Conservation (phyloP, 179 eudicot genomes). For the Gypsophila paniculata region DNA sequence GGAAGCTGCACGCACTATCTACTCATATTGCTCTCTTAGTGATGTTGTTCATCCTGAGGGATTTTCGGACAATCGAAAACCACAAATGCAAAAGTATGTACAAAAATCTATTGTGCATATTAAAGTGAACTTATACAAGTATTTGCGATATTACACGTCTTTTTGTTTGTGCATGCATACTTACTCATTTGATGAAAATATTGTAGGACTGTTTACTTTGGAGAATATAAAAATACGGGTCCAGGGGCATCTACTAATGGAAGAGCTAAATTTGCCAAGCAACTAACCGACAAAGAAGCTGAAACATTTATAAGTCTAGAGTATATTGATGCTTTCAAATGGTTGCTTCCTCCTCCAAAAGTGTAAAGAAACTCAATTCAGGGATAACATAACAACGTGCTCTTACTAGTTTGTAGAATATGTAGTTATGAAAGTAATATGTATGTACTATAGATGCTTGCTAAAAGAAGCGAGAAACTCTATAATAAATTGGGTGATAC, state of each 20-base stretch:
- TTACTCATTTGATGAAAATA: too few species aligned
- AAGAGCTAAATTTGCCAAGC: conserved; percentile 22
- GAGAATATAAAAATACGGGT: conserved; percentile 28
- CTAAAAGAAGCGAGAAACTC: too few species aligned
- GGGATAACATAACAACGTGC: too few species aligned
- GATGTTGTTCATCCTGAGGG: conserved; percentile 29
- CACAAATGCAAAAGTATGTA: conserved; percentile 29
- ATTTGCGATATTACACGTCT: background rate
- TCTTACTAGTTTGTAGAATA: too few species aligned
- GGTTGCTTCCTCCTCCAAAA: conserved; percentile 37
- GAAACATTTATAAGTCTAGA: conserved; percentile 21
- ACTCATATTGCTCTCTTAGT: conserved; percentile 19
- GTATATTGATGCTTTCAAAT: conserved; percentile 29
- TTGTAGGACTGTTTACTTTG: conserved; percentile 22
- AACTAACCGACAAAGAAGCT: conserved; percentile 19
- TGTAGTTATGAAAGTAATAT: too few species aligned
- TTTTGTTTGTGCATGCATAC: background rate
- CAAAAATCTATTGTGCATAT: too few species aligned
- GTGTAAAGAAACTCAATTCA: background rate
- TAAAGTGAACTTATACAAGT: too few species aligned
- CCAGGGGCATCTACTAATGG: conserved; percentile 10
- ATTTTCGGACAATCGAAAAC: conserved; percentile 27
- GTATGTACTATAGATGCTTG: too few species aligned
- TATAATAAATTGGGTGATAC: too few species aligned
- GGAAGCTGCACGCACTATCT: conserved; percentile 27